phyloP scores from a whole-genome alignment of 148 eudicot species.

The Hydrangea macrophylla region DNA sequence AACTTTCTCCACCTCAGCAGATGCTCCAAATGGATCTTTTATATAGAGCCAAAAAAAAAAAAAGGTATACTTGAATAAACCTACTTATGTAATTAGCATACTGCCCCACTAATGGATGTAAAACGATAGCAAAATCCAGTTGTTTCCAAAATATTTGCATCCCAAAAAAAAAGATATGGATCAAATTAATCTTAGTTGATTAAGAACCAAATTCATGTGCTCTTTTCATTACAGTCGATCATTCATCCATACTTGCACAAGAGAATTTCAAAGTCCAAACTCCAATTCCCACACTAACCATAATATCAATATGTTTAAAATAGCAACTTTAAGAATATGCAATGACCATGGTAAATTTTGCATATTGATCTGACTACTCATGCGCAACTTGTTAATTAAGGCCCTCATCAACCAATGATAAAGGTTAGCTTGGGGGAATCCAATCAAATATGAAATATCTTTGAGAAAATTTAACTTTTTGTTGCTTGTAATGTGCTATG shows the following conservation, averaged over 20 bases:
- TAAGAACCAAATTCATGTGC: too few species aligned
- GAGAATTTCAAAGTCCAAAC: too few species aligned
- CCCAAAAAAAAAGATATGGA: too few species aligned
- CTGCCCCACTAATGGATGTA: neutral
- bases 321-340: too few species aligned
- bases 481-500: neutral
- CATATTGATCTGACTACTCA: too few species aligned
- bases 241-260: too few species aligned
- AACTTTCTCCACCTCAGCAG: conserved; percentile 1
- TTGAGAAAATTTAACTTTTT: neutral
- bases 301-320: too few species aligned
- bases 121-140: neutral
- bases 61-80: neutral
- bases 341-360: neutral
- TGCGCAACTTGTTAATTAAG: neutral
- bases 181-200: too few species aligned
- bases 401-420: neutral
- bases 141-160: too few species aligned
- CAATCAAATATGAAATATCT: neutral
- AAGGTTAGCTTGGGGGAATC: neutral
- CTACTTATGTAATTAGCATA: neutral
- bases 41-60: neutral
- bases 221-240: too few species aligned
- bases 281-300: too few species aligned
- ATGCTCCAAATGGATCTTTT: neutral